phyloP scores from a whole-genome alignment of 352 stramenopile species.

The Blastocystis sp. region DNA sequence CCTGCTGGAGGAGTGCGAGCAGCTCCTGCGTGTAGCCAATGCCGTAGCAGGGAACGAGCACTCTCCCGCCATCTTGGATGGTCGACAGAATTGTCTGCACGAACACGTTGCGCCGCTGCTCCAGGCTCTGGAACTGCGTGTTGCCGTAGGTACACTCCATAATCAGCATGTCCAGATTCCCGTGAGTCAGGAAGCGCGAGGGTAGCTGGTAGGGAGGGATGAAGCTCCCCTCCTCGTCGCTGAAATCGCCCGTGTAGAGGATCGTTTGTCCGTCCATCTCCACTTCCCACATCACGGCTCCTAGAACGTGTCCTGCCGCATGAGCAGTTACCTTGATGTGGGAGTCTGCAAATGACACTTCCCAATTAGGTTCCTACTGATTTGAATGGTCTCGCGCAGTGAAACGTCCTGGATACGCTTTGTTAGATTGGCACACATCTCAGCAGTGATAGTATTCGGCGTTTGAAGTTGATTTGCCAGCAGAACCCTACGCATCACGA shows the following conservation, averaged over 20 bases:
- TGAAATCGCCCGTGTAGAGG: constrained; percentile 47
- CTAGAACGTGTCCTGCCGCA: constrained; percentile 41
- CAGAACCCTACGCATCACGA: not conserved
- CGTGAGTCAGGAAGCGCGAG: not conserved
- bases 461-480: constrained; percentile 31
- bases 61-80: constrained; percentile 17
- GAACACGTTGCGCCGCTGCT: not conserved
- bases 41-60: constrained; percentile 46
- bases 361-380: not conserved
- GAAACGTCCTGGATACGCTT: constrained; percentile 46
- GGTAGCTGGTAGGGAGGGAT: constrained; percentile 55
- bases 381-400: constrained; percentile 18
- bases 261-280: constrained; percentile 5
- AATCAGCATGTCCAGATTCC: constrained; percentile 43
- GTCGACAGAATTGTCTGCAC: constrained; percentile 11
- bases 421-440: constrained; percentile 29
- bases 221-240: constrained; percentile 11
- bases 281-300: no score
- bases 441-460: constrained; percentile 31
- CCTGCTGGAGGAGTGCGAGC: not conserved
- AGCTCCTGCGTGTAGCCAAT: constrained; percentile 44
- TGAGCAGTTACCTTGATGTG: constrained; percentile 17
- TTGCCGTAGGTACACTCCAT: constrained; percentile 65
- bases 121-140: constrained; percentile 16
- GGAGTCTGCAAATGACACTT: not conserved